These are phyloP conservation scores for Irpex lacteus DNA, from an alignment of 1,284 basidiomycete genomes.

Conservation along the genomic window DNA sequence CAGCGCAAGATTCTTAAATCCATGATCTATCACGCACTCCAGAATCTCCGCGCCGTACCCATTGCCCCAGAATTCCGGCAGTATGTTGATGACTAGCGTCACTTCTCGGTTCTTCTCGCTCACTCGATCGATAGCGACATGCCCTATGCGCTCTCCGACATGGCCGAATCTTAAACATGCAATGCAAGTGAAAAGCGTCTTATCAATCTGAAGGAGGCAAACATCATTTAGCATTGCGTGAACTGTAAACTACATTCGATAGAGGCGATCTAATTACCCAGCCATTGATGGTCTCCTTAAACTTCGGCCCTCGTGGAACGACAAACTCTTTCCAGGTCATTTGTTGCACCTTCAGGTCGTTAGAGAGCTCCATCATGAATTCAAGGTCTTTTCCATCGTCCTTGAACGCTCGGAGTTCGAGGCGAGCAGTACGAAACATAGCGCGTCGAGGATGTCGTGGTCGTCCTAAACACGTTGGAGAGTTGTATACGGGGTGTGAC, in stretches of 20 bases:
- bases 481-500: too few relatives aligned
- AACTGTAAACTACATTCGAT: not conserved
- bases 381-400: constrained; percentile 4
- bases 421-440: constrained; percentile 8
- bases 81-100: not conserved
- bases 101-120: constrained; percentile 9
- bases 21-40: constrained; percentile 5
- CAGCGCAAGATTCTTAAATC: constrained; percentile 6
- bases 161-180: not conserved
- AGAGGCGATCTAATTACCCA: constrained; percentile 2
- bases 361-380: not conserved
- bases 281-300: not conserved
- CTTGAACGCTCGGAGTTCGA: constrained; percentile 6
- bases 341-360: constrained; percentile 5
- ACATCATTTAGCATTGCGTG: not conserved
- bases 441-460: not conserved
- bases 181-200: constrained; percentile 2
- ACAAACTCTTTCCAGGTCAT: constrained; percentile 1
- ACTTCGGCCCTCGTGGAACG: constrained; percentile 2
- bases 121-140: not conserved
- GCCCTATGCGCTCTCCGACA: constrained; percentile 1
- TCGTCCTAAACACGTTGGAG: not conserved
- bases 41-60: constrained; percentile 9
- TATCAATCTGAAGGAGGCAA: not conserved
- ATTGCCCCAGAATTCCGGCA: not conserved